Conservation (phyloP, 345 rosid genomes). For the Angophora floribunda region DNA sequence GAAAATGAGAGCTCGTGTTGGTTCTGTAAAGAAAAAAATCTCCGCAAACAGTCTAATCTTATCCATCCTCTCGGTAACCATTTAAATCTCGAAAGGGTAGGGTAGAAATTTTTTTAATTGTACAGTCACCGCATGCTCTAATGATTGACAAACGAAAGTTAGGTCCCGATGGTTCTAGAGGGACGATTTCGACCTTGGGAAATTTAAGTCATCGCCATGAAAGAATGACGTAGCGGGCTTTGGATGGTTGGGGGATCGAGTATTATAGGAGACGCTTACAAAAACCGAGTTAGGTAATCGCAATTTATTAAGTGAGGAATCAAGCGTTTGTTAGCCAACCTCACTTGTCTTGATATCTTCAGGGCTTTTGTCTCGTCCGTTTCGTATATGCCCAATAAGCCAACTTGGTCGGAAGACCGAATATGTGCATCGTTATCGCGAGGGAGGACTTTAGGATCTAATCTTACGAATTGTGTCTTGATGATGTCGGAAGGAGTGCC, state of each 20-base stretch:
- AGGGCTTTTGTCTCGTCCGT: neutral
- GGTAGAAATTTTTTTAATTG: neutral
- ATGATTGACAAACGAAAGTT: neutral
- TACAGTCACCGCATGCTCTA: neutral
- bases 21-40: neutral
- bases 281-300: neutral
- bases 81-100: no score
- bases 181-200: neutral
- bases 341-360: neutral
- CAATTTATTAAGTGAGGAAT: neutral
- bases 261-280: neutral
- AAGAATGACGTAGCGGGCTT: rapidly evolving
- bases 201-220: neutral
- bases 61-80: neutral
- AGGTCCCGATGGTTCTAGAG: neutral
- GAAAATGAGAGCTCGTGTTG: neutral
- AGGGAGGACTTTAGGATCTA: neutral
- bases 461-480: neutral
- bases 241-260: neutral
- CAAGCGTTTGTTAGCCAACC: neutral
- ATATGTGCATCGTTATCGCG: neutral
- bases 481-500: neutral
- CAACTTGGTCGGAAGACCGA: neutral
- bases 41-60: neutral
- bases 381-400: neutral